Evolutionary conservation across 495 filamentous ascomycete genomes (phyloP).

Genomic region (Neurospora sp.): DNA sequence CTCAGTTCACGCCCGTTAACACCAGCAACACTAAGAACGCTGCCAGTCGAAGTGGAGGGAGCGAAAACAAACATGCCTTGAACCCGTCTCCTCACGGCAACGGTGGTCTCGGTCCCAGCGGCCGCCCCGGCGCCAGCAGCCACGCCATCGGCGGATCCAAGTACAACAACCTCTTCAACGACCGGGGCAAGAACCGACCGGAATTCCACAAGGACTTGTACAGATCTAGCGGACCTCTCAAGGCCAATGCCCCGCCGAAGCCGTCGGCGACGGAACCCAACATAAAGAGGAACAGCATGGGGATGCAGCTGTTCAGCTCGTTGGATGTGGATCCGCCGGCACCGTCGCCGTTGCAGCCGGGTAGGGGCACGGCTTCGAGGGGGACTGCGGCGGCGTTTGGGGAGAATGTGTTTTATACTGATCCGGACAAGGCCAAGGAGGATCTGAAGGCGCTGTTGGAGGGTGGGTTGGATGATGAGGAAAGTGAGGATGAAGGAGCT

Average conservation of each 20-base stretch:
- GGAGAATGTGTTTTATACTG: conserved; percentile 62
- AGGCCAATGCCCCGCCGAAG: conserved; percentile 18
- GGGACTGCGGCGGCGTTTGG: conserved; percentile 23
- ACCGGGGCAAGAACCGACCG: conserved; percentile 33
- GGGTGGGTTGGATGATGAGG: conserved; percentile 72
- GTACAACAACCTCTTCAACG: conserved; percentile 21
- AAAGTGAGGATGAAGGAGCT: conserved; percentile 21
- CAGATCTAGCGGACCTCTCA: conserved; percentile 4
- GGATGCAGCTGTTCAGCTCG: conserved; percentile 30
- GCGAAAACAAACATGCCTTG: background rate
- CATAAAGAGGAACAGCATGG: conserved; percentile 22
- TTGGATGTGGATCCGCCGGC: conserved; percentile 14
- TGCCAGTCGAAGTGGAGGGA: background rate
- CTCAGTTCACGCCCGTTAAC: conserved; percentile 8
- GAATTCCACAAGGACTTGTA: conserved; percentile 38
- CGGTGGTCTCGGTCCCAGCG: background rate
- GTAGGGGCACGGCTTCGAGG: conserved; percentile 8
- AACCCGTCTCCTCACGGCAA: background rate
- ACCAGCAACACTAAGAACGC: conserved; percentile 3
- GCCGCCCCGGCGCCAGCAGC: background rate
- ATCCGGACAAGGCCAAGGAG: conserved; percentile 64
- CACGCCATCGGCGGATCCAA: conserved; percentile 3
- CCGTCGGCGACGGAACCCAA: conserved; percentile 9
- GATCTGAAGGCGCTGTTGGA: conserved; percentile 83
- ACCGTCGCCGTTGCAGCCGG: background rate